These are phyloP conservation scores for Chrysopogon serrulatus DNA, from an alignment of 176 grass and related monocot genomes.

Conservation along the genomic window DNA sequence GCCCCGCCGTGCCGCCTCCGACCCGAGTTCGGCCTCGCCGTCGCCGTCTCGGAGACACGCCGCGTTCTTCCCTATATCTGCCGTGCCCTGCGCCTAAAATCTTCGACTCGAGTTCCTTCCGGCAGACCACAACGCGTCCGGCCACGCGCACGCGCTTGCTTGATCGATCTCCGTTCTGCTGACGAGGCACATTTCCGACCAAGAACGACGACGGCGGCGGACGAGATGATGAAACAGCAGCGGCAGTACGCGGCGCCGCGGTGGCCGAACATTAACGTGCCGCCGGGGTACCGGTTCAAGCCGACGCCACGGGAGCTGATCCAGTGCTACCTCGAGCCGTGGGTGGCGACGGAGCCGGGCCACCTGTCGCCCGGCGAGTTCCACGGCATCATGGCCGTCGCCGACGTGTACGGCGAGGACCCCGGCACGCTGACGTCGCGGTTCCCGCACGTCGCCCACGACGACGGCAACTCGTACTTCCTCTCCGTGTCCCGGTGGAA, in stretches of 20 bases:
- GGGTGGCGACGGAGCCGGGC: neutral
- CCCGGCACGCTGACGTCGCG: neutral
- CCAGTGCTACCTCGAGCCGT: constrained; percentile 7
- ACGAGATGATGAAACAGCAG: neutral
- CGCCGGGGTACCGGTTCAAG: neutral
- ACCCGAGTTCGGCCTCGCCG: too few relatives aligned
- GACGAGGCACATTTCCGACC: neutral
- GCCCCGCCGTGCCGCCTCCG: too few relatives aligned
- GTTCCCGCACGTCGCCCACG: neutral
- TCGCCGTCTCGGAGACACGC: too few relatives aligned
- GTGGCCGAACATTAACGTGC: neutral
- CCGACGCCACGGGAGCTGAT: constrained; percentile 2
- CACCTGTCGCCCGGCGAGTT: neutral
- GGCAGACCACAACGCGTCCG: too few relatives aligned
- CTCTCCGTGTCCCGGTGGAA: neutral
- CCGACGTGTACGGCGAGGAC: neutral
- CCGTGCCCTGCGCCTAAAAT: too few relatives aligned
- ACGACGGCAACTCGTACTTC: neutral
- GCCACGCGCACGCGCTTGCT: too few relatives aligned
- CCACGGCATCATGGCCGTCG: neutral
- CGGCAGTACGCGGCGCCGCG: neutral
- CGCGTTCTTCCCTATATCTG: too few relatives aligned
- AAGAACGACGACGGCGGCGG: too few relatives aligned
- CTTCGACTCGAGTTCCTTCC: too few relatives aligned
- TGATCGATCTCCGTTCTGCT: too few relatives aligned